phyloP scores from a whole-genome alignment of 495 filamentous ascomycete genomes.

The Neurospora pannonica region DNA sequence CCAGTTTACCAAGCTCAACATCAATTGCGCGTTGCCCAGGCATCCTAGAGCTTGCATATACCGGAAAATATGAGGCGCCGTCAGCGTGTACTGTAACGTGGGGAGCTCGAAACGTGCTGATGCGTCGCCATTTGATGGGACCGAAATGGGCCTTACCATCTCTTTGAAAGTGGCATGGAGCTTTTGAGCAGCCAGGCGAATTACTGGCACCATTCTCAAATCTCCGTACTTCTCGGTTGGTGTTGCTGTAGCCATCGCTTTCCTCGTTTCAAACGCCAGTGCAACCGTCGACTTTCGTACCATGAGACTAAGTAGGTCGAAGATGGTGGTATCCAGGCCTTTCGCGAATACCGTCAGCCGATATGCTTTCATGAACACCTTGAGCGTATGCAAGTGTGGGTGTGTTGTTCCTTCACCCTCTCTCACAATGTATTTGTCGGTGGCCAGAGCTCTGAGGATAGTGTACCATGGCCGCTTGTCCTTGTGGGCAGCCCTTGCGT shows the following conservation, averaged over 20 bases:
- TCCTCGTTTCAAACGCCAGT: neutral
- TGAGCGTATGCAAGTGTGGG: constrained; percentile 9
- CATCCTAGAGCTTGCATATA: constrained; percentile 32
- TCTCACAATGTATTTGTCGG: constrained; percentile 5
- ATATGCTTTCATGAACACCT: constrained; percentile 11
- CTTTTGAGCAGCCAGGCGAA: neutral
- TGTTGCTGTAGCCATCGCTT: neutral
- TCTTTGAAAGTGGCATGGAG: neutral
- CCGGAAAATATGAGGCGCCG: constrained; percentile 18
- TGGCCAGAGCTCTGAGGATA: constrained; percentile 17
- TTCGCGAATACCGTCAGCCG: neutral
- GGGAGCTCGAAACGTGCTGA: constrained; percentile 2
- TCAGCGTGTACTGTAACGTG: constrained; percentile 15
- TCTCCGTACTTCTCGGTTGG: neutral
- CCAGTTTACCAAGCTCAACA: constrained; percentile 32
- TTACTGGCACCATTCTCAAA: constrained; percentile 6
- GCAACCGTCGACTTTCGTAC: constrained; percentile 8
- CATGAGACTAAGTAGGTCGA: constrained; percentile 13
- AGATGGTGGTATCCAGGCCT: constrained; percentile 11
- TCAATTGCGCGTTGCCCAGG: constrained; percentile 22
- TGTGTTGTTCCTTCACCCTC: neutral
- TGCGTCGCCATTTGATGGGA: neutral
- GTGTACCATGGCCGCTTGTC: constrained; percentile 18
- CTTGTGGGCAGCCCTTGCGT: neutral
- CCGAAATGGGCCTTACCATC: neutral